Percentiles rank a stretch among this genome's conserved stretches.
Conservation (phyloP, 495 filamentous ascomycete species). For the Paragyromitra xinjiangensis region DNA sequence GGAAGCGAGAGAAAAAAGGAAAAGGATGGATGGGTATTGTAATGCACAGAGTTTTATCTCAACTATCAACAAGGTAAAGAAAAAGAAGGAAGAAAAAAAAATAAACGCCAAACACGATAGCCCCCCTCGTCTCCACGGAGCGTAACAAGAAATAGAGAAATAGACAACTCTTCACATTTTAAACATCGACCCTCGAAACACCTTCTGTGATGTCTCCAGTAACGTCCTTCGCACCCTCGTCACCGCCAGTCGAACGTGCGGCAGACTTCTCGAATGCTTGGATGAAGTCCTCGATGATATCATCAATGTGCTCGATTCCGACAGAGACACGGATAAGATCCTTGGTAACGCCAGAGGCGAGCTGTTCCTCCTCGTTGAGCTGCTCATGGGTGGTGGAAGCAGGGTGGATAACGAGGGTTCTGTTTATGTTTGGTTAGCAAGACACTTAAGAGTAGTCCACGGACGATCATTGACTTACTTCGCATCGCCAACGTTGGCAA, state of each 20-base stretch:
- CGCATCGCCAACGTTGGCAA: conserved; percentile 80
- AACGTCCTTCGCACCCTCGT: conserved; percentile 24
- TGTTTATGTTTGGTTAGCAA: conserved; percentile 56
- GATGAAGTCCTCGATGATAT: conserved; percentile 95
- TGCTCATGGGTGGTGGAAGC: conserved; percentile 98
- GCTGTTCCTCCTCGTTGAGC: conserved; percentile 81
- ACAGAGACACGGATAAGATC: conserved; percentile 97
- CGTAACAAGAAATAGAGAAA: conserved; percentile 18
- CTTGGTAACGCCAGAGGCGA: conserved; percentile 83
- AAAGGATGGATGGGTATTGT: background rate
- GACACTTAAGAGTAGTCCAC: background rate
- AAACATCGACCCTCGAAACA: conserved; percentile 48
- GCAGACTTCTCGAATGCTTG: conserved; percentile 77
- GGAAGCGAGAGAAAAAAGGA: conserved; percentile 11
- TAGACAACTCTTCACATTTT: conserved; percentile 10
- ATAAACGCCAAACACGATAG: conserved; percentile 9
- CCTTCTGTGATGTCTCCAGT: conserved; percentile 22
- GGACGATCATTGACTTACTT: conserved; percentile 65
- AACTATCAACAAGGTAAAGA: conserved; percentile 5
- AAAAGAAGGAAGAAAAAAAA: background rate
- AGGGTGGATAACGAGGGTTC: conserved; percentile 95
- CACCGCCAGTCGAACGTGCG: conserved; percentile 51
- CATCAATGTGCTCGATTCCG: conserved; percentile 96
- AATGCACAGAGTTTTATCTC: conserved; percentile 23
- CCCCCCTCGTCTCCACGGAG: background rate